Base-by-base conservation (phyloP, 139 green algal species). In the Chlorella sp. region DNA sequence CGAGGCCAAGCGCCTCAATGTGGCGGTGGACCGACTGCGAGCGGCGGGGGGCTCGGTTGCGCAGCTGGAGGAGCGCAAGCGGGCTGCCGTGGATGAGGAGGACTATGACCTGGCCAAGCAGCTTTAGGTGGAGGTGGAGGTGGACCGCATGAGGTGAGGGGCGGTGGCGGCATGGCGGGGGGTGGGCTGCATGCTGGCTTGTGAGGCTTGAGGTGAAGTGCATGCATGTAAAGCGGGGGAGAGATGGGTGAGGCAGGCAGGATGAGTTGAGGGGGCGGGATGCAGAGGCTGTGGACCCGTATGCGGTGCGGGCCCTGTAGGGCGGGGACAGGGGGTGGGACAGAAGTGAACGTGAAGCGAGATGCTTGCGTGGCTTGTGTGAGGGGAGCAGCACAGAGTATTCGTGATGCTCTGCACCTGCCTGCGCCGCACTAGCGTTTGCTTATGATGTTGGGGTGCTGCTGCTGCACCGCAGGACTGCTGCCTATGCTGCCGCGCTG, bases 101-200 rank as follows among this genome's bases (percentile, higher is more conserved):
- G 97, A 99, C 84, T 99, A 99, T 88, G 97, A 99, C 92, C 93
- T 95, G 0, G 97, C 97, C 32, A 99, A 99, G 90, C 86, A 92
- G 36, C 94, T 99, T 68, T 98, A 99, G 87, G 48, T 81, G 69
- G 91, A 98, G n/a, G n/a, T n/a, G n/a, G n/a, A n/a, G 83, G 96
- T 98, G 4, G 95, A 97, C 77, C 94, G 95, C 79, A 92, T 99
- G 91, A 89, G 96, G 12, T n/a, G 78, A 1, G 90, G 32, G 42
- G 68, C 32, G 82, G 3, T n/a, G 61, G 57, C 48, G 48, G 48
- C 48, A 16, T n/a, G 28, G 80, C 1, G n/a, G n/a, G n/a, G 81
- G 3, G 48, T 75, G 30, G 48, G 26, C 36, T n/a, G n/a, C n/a
- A n/a, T 81, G 34, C 3, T 32, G 22, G 68, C 1, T 1, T 1